Evolutionary conservation across 164 flowering plant species (phyloP).

Genomic region (Saururus chinensis): DNA sequence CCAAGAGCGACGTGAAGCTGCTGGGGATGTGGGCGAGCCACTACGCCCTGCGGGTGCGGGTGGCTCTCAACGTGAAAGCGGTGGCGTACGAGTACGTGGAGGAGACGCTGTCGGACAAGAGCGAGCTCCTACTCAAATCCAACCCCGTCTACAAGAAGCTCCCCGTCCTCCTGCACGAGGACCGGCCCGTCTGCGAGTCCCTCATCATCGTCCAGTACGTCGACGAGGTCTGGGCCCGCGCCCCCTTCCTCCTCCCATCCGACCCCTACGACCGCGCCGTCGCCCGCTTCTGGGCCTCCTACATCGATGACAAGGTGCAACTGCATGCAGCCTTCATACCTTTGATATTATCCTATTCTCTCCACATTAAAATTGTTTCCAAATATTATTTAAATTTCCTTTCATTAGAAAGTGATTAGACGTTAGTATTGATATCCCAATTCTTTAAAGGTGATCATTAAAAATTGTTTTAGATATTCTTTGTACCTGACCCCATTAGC

Average conservation of each 20-base stretch:
- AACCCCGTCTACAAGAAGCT: constrained; percentile 8
- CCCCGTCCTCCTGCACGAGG: constrained; percentile 8
- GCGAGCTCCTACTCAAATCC: constrained; percentile 12
- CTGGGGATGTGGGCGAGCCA: neutral
- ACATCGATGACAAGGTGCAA: neutral
- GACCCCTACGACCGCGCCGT: constrained; percentile 14
- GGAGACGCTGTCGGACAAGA: constrained; percentile 19
- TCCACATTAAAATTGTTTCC: too few relatives aligned
- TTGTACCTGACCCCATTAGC: too few relatives aligned
- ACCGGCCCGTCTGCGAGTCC: constrained; percentile 2
- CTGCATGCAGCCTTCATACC: too few relatives aligned
- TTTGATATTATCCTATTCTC: too few relatives aligned
- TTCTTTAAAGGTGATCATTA: neutral
- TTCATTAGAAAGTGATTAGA: too few relatives aligned
- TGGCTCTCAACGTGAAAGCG: constrained; percentile 22
- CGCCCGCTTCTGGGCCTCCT: constrained; percentile 20
- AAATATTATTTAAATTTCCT: neutral
- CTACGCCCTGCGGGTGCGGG: neutral
- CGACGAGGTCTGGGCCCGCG: constrained; percentile 1
- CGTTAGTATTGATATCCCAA: neutral
- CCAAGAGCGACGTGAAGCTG: neutral
- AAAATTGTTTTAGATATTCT: too few relatives aligned
- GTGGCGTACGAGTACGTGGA: constrained; percentile 16
- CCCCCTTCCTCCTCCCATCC: constrained; percentile 14
- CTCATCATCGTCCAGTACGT: constrained; percentile 7